These are phyloP conservation scores for Calocera viscosa DNA, from an alignment of 768 basidiomycete species.

Conservation along the genomic window DNA sequence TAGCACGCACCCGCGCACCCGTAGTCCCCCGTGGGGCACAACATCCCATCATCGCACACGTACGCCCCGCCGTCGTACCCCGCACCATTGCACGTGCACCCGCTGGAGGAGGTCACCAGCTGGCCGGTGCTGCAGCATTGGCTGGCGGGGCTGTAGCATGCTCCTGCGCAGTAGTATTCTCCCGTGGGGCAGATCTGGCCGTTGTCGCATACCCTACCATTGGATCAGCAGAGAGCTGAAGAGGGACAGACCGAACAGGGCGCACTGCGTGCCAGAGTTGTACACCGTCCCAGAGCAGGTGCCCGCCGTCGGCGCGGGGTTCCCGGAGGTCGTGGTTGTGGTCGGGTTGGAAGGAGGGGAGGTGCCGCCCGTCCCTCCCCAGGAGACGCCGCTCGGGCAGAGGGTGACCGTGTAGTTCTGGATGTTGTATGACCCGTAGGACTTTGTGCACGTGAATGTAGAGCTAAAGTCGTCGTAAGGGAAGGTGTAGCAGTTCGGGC, in stretches of 20 bases:
- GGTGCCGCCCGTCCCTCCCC: not conserved
- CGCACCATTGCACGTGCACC: not conserved
- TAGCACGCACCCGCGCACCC: conserved; percentile 8
- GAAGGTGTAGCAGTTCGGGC: not conserved
- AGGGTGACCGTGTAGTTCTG: conserved; percentile 14
- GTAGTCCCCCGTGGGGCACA: conserved; percentile 4
- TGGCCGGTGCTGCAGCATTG: conserved; percentile 3
- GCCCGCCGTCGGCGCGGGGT: not conserved
- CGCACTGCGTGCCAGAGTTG: not conserved
- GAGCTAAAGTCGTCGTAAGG: conserved; percentile 1
- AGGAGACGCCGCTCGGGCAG: conserved; percentile 13
- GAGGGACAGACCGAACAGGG: not conserved
- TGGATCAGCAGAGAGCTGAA: too few relatives aligned
- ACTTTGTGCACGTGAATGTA: conserved; percentile 12
- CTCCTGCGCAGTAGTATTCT: conserved; percentile 1
- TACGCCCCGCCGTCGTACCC: conserved; percentile 1
- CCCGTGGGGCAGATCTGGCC: conserved; percentile 6
- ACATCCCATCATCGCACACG: not conserved
- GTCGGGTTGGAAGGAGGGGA: not conserved
- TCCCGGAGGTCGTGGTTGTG: not conserved
- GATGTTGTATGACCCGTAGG: conserved; percentile 7
- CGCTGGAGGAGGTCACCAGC: not conserved
- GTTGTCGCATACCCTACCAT: conserved; percentile 6
- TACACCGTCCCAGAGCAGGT: not conserved
- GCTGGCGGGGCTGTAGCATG: not conserved